Evolutionary conservation across 345 rosid species (phyloP), one percentile per base, ranked within the genome.

Genomic region (Citrus maxima): DNA sequence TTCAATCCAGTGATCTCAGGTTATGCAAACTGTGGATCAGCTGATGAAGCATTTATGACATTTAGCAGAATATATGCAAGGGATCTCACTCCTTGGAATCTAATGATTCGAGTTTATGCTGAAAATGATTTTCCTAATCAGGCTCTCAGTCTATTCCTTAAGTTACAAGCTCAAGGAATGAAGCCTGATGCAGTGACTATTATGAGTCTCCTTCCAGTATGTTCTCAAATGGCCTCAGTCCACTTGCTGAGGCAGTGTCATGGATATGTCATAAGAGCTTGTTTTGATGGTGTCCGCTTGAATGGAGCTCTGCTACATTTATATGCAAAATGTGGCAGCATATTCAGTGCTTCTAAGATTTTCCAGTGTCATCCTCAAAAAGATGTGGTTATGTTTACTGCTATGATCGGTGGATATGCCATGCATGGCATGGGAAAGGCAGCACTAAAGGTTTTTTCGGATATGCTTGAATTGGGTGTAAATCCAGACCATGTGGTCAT

Each of bases 391-490:
- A 85, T 87, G 85, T 93, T 89, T 82, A 93, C 97, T 71, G 85
- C 96, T 40, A 91, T 94, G 93, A 67, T 93, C 77, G 87, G 90
- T 79, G 97, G 93, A 55, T 93, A 87, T 76, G 98, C 93, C 65
- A 89, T 88, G 87, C 95, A 94, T 76, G 98, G 98, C 32, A 89
- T 87, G 92, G 98, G 93, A 54, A 82, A 86, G 75, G 96, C 91
- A 82, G 96, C 98, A 55, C 91, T 94, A n/a, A 69, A 76, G 69
- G 80, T 86, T 79, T 94, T 87, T 88, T 78, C 86, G 77, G 80
- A 65, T 67, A 90, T 93, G 95, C 81, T 88, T 58, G 87, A 86
- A 72, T 78, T 73, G 77, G 88, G 89, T 55, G 63, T 91, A 51
- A 90, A 94, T 77, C 97, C 93, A 9, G 96, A 94, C 82, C 93